Evolutionary conservation across 2,329 filamentous ascomycete species (phyloP), one percentile per base, ranked within the genome.

Genomic region (Hyphodiscus sp.): DNA sequence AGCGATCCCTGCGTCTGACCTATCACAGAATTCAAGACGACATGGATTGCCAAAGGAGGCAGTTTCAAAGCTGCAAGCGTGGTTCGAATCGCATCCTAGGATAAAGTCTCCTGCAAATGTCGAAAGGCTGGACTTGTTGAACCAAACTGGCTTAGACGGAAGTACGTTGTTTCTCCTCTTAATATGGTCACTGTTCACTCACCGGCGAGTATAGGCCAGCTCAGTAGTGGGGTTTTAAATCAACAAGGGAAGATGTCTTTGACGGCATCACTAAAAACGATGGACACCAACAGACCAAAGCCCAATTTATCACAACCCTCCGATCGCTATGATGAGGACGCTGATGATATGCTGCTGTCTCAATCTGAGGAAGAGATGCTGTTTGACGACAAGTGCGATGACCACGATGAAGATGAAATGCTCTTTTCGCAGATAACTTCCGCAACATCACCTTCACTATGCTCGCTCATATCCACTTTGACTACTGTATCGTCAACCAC

Each of bases 401-500:
- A 38, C 9, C 7, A n/a, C 9, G 20, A 20, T 23, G 52, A 51
- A 6, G 52, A 55, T 20, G 52, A 57, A 19, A 60, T 57, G 47
- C 41, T 59, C 20, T 20, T 62, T 9, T 56, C 56, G 4, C 52
- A 53, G 46, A 48, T 30, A 19, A 29, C 23, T 45, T 42, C 41
- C 41, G 48, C 15, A 16, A 48, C 47, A 8, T n/a, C n/a, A n/a
- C 18, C 45, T 19, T 49, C 43, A 9, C 41, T 51, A 29, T 16
- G 20, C 9, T 54, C 51, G 5, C 44, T 46, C 20, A 41, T 52
- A 38, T 52, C 48, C 9, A 51, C 49, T 2, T n/a, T 41, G 8
- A 45, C 50, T 7, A 48, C 41, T 15, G n/a, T 49, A 4, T 54
- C 49, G 8, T 50, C 45, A 16, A 52, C 26, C 13, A 41, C 48